Base-by-base conservation (phyloP, 202 grass and related monocot species). In the Musa balbisiana region DNA sequence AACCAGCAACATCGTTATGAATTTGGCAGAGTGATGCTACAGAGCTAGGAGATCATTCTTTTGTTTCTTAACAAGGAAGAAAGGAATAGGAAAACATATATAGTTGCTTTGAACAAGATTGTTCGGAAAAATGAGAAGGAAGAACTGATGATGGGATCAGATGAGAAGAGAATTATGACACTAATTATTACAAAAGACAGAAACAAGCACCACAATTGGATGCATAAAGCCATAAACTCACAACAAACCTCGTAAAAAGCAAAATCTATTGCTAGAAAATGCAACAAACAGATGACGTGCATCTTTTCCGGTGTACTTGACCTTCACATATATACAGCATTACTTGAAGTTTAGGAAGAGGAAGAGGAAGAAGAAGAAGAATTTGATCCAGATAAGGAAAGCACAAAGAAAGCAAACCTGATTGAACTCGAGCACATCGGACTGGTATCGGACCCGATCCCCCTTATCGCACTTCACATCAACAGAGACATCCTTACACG, bases 381-480 rank as follows among this genome's bases (percentile, higher is more conserved):
- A 55, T 52, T 12, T 60, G 10, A 43, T 43, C 54, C 54, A 3
- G 54, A 56, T 15, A 16, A 3, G 14, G 1, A 56, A 56, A 53
- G 16, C 2, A 69, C 3, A 56, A 20, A 53, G 19, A 11, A 56
- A 53, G 80, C 75, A 74, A 29, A 94, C 95, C 91, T 89, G 81
- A 80, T 76, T 92, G 83, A 98, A 98, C 51, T 94, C 77, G 76
- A 98, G 85, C 26, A 89, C 85, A 72, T 87, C 89, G 54, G 95
- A 93, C 83, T 86, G 88, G 79, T 86, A 81, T 12, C 95, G 91
- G 82, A 88, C 84, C 53, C 91, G 88, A 72, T 94, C 91, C 22
- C 91, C 95, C 86, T 94, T 98, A 74, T 87, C 95, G 74, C 87
- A 98, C 77, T 92, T 98, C 11, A 98, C 85, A 74, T 91, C 88